Percentiles rank a stretch among this genome's conserved stretches.
Conservation (phyloP, 345 rosid genomes). For the Arabidopsis arenosa region DNA sequence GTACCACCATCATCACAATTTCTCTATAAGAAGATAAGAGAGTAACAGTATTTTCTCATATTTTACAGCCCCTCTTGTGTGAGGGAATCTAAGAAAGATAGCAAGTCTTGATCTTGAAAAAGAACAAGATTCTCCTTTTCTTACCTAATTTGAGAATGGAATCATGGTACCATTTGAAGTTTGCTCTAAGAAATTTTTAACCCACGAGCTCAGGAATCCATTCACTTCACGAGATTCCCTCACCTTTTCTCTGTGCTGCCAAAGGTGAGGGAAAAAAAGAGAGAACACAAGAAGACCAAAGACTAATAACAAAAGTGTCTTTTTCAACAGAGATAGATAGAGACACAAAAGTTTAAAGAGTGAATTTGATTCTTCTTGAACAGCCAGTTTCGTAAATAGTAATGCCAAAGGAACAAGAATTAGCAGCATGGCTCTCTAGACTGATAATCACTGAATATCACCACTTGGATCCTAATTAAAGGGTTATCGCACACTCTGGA, state of each 20-base stretch:
- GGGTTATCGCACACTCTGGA: neutral
- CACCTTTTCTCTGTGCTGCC: conserved; percentile 24
- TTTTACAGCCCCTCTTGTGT: conserved; percentile 2
- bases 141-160: conserved; percentile 36
- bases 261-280: conserved; percentile 13
- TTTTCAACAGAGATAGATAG: neutral
- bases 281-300: neutral
- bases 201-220: conserved; percentile 40
- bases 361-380: conserved; percentile 33
- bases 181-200: conserved; percentile 34
- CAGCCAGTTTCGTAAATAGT: conserved; percentile 14
- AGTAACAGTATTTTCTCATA: conserved; percentile 27
- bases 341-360: conserved; percentile 12
- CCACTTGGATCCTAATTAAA: neutral
- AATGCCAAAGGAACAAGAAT: conserved; percentile 7
- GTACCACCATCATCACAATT: neutral
- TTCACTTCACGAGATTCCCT: conserved; percentile 29
- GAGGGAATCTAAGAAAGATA: conserved; percentile 28
- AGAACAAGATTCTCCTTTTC: conserved; percentile 41
- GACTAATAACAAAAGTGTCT: conserved; percentile 31
- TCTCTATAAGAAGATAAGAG: conserved; percentile 9
- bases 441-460: neutral
- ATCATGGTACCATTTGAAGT: conserved; percentile 38
- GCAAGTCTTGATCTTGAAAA: conserved; percentile 23
- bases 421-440: neutral